Base-by-base conservation (phyloP, 129 eudicot genomes). In the Flaveria sonorensis region DNA sequence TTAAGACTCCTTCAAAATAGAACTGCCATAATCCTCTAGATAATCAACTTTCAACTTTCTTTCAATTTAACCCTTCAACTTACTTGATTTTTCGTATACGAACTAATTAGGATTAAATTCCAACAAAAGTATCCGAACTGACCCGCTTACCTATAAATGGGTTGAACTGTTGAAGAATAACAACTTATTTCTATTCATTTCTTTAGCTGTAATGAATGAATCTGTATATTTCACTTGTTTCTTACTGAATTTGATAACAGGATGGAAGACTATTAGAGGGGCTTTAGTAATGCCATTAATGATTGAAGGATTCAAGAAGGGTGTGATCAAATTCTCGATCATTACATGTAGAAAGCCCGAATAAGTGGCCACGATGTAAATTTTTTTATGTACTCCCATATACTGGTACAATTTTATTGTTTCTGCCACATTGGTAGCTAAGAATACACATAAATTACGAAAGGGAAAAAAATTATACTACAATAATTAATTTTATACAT, bases 201-300 rank as follows among this genome's bases (percentile, higher is more conserved):
- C 6, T 43, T 42, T 3, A 55, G 51, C 4, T 60, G 46, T 74
- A 40, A 40, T 39, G 67, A 64, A 18, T n/a, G 10, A 18, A 12
- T 68, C 16, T 43, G 5, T 71, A 1, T 23, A 30, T 47, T 32
- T 51, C 18, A 7, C 4, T 70, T 64, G n/a, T 23, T 70, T 23
- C 12, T n/a, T 72, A 28, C 7, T 57, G 74, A 9, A 68, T 10
- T 59, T 53, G 75, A 76, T 75, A 75, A 68, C 83, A 93, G 98
- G 98, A 68, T 93, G 96, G 96, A 93, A 90, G 87, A 88, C 97
- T 1, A 90, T 90, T 47, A 88, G 79, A 82, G 98, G 92, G 42
- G 92, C 97, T 21, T 21, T 90, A 56, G 95, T 73, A 28, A 90
- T 90, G 98, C 97, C 98, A 67, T 59, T 87, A 83, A 93, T 93